These are phyloP conservation scores for Lachnellula hyalina DNA, from an alignment of 2,329 filamentous ascomycete genomes.

Conservation along the genomic window DNA sequence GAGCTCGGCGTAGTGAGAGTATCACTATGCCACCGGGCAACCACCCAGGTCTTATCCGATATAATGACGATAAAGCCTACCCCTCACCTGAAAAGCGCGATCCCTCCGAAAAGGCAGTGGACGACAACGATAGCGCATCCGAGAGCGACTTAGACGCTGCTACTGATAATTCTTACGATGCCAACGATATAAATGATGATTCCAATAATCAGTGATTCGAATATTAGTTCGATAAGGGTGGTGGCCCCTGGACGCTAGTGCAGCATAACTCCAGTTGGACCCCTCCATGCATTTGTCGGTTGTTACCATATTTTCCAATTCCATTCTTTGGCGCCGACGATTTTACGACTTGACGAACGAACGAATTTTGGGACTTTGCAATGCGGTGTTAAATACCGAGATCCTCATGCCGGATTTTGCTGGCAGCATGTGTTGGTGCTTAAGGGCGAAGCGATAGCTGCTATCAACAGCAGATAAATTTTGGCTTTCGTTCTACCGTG, in stretches of 20 bases:
- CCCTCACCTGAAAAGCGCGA: slow-evolving; percentile 3
- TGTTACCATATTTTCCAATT: slow-evolving; percentile 11
- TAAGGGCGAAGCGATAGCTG: background rate
- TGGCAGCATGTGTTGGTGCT: background rate
- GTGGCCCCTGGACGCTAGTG: slow-evolving; percentile 30
- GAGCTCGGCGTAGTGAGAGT: slow-evolving; percentile 29
- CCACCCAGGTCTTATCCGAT: slow-evolving; percentile 39
- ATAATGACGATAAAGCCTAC: slow-evolving; percentile 35
- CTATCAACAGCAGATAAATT: background rate
- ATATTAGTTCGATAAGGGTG: slow-evolving; percentile 13
- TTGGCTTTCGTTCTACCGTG: background rate
- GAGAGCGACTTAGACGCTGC: slow-evolving; percentile 16
- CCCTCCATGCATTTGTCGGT: background rate
- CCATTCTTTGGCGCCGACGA: slow-evolving; percentile 14
- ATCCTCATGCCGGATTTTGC: background rate
- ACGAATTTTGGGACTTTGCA: background rate
- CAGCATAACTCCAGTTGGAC: slow-evolving; percentile 27
- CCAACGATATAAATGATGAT: slow-evolving; percentile 21
- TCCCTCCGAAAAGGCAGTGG: slow-evolving; percentile 1
- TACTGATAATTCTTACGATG: slow-evolving; percentile 20
- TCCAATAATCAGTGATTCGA: slow-evolving; percentile 11
- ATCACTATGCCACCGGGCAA: slow-evolving; percentile 42
- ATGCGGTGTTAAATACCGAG: background rate
- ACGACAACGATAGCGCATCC: slow-evolving; percentile 5
- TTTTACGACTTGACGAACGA: slow-evolving; percentile 20